Evolutionary conservation across 352 stramenopile genomes (phyloP).

Genomic region (Thraustochytrium striatum): DNA sequence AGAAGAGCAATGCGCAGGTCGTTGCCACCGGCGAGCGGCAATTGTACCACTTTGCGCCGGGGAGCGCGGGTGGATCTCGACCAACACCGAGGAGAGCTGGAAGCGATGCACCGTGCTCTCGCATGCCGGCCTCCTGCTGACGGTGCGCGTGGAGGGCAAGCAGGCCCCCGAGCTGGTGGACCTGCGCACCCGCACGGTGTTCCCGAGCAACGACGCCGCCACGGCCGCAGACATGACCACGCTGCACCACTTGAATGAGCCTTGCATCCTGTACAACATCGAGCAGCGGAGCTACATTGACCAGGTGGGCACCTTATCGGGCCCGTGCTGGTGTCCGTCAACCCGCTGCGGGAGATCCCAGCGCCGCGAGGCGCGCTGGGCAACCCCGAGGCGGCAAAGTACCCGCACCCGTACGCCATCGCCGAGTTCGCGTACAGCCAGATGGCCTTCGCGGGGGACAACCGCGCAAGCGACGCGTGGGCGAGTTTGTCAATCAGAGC

Average conservation of each 20-base stretch:
- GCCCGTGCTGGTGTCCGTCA: constrained; percentile 83
- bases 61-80: too few relatives aligned
- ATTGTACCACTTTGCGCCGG: too few relatives aligned
- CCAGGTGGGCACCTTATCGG: constrained; percentile 86
- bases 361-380: constrained; percentile 58
- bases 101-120: not conserved
- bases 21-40: too few relatives aligned
- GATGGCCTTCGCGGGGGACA: constrained; percentile 62
- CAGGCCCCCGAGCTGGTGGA: constrained; percentile 21
- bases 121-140: constrained; percentile 28
- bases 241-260: constrained; percentile 82
- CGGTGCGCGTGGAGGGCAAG: not conserved
- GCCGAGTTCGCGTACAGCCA: constrained; percentile 82
- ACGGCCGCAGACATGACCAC: constrained; percentile 74
- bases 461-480: not conserved
- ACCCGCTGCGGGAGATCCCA: constrained; percentile 72
- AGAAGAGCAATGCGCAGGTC: too few relatives aligned
- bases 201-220: not conserved
- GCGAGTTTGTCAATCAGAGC: constrained; percentile 60
- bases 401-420: constrained; percentile 75
- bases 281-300: constrained; percentile 75
- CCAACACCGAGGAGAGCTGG: not conserved
- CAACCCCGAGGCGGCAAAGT: constrained; percentile 70
- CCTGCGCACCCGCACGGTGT: not conserved
- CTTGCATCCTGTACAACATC: constrained; percentile 76